Conservation (phyloP, 2,329 filamentous ascomycete species). For the Ceratocystis variospora region DNA sequence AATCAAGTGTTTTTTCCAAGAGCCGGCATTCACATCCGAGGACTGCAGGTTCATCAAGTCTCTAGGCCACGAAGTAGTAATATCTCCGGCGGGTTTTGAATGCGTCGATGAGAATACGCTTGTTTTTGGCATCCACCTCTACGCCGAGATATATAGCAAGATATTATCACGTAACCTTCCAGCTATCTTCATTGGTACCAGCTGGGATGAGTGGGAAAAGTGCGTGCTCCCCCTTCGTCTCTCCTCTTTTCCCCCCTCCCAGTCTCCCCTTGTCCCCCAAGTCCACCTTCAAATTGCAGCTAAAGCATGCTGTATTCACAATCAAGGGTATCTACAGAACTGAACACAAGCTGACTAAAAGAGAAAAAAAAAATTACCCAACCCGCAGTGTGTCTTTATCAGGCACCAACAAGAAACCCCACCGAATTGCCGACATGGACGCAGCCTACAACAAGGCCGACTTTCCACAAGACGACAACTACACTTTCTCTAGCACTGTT, state of each 20-base stretch:
- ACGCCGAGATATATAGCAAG: slow-evolving; percentile 38
- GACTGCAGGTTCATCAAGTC: slow-evolving; percentile 40
- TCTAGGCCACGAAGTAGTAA: slow-evolving; percentile 39
- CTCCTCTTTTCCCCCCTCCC: background rate
- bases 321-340: slow-evolving; percentile 2
- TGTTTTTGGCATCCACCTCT: slow-evolving; percentile 50
- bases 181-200: slow-evolving; percentile 44
- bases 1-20: slow-evolving; percentile 39
- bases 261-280: background rate
- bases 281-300: background rate
- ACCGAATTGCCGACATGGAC: slow-evolving; percentile 27
- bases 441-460: slow-evolving; percentile 24
- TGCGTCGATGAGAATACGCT: slow-evolving; percentile 36
- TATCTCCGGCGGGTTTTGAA: slow-evolving; percentile 40
- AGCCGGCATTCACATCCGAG: slow-evolving; percentile 36
- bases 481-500: slow-evolving; percentile 30
- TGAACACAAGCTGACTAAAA: background rate
- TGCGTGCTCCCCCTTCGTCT: slow-evolving; percentile 25
- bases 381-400: slow-evolving; percentile 1
- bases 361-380: background rate
- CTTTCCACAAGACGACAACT: slow-evolving; percentile 30
- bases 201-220: slow-evolving; percentile 38
- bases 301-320: background rate
- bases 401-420: background rate
- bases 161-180: slow-evolving; percentile 36